Evolutionary conservation across 2,329 filamentous ascomycete species (phyloP).

Genomic region (Botrytis squamosa): DNA sequence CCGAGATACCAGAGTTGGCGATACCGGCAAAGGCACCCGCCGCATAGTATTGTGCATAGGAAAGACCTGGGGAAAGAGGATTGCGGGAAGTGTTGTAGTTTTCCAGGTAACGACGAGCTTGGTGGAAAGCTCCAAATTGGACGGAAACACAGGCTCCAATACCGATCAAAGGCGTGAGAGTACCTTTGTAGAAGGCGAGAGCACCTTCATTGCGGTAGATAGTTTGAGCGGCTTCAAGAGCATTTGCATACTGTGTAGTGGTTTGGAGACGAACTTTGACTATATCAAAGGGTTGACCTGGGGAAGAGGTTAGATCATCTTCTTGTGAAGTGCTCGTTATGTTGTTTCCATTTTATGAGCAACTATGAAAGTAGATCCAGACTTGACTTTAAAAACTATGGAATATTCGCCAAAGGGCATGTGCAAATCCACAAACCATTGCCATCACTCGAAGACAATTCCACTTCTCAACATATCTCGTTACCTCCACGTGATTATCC

Average conservation of each 20-base stretch:
- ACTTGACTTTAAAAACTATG: not conserved
- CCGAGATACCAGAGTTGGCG: conserved; percentile 83
- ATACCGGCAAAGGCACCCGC: conserved; percentile 90
- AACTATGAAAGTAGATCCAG: not conserved
- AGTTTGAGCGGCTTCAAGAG: conserved; percentile 73
- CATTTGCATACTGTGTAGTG: conserved; percentile 74
- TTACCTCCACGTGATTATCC: conserved; percentile 21
- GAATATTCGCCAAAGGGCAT: not conserved
- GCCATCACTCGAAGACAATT: not conserved
- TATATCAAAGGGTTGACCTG: conserved; percentile 79
- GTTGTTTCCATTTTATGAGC: not conserved
- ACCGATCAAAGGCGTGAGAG: conserved; percentile 87
- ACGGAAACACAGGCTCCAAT: conserved; percentile 98
- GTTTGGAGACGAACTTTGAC: conserved; percentile 98
- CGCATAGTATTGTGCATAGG: conserved; percentile 83
- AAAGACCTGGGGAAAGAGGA: conserved; percentile 51
- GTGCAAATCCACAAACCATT: not conserved
- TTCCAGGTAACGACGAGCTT: conserved; percentile 84
- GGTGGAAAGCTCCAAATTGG: conserved; percentile 96
- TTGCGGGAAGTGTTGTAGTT: conserved; percentile 58
- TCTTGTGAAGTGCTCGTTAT: not conserved
- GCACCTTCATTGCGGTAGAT: conserved; percentile 89
- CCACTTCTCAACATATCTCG: not conserved
- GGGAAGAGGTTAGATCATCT: conserved; percentile 27
- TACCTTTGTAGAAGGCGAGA: conserved; percentile 96